Evolutionary conservation across 2,329 filamentous ascomycete genomes (phyloP), one percentile per base, ranked within the genome.

Genomic region (Corynespora cassiicola): DNA sequence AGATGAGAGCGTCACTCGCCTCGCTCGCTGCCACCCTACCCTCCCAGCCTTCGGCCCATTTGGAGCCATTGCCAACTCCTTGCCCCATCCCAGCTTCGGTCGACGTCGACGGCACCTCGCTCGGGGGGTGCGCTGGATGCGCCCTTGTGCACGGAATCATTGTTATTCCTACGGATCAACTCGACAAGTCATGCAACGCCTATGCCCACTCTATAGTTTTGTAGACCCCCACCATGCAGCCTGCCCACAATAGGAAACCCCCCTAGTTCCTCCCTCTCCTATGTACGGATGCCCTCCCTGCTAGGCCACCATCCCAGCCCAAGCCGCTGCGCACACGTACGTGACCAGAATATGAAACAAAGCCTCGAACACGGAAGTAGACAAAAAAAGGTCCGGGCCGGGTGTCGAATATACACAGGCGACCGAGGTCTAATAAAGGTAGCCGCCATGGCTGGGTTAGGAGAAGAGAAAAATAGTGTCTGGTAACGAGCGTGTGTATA

Each of bases 321-420:
- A n/a, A n/a, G n/a, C n/a, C n/a, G n/a, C 18, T 22, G 39, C 39
- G 38, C 42, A 43, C 36, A 30, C 34, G 37, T 23, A 39, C n/a
- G 18, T 20, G 11, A 23, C 7, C 2, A 27, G 29, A 37, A 49
- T 56, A 56, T 61, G 36, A 49, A 53, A 50, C 28, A 50, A 43
- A 39, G 47, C 51, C 42, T 50, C 50, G 39, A 56, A 60, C 50
- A 37, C 37, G 38, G 29, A 33, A 38, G 15, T 34, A 39, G 30
- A 21, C 36, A 37, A 39, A 39, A 29, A 23, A 32, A 22, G 17
- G 41, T 48, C 35, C 47, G 56, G 51, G 55, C 56, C 54, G 48
- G 50, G 45, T 54, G 41, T 51, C 36, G 45, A 63, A 58, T 66
- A 66, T 66, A 56, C 63, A 66, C 58, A 61, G 55, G 58, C 52